Evolutionary conservation across 2,329 filamentous ascomycete species (phyloP), one percentile per base, ranked within the genome.

Genomic region (Exophiala xenobiotica): DNA sequence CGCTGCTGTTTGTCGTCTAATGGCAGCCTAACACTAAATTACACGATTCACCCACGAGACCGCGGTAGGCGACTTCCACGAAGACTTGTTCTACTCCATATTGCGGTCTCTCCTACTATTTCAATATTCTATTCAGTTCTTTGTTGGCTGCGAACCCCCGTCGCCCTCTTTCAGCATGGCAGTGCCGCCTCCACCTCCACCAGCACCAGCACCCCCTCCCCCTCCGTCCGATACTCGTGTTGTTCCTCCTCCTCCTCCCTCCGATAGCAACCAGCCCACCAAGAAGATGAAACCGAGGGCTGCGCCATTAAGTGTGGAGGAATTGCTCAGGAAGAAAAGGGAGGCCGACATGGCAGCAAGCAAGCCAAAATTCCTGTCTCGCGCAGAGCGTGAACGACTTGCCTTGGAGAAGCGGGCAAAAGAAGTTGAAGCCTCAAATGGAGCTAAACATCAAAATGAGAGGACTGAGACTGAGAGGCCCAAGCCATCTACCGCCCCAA

Each of bases 361-460:
- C 49, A 96, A 93, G 77, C 90, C 90, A 4, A 91, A 89, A 68
- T 95, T 95, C 67, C 74, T 96, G 18, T 87, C 88, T 3, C 93
- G 88, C 74, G 86, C 87, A 24, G 81, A 95, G 68, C 81, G 91
- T 49, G 90, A 95, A 67, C 81, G 83, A 54, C 70, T 95, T 20
- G 90, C 89, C 23, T 76, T 89, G 12, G 88, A 95, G 65, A 90
- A 90, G 69, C 78, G 85, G 42, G 78, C 79, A 29, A 87, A 89
- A 59, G 87, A 92, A 64, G 79, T 82, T 1, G 82, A 86, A 54
- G 82, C 84, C 40, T 35, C 45, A 2, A 45, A 29, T 3, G 27
- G 42, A 2, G 20, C 37, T 8, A 52, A 52, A 46, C 22, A 46
- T 18, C 49, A 49, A 14, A 59, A 54, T 33, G 56, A 43, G 9